Base-by-base conservation (phyloP, 208 protist species). In the Angomonas ambiguus region DNA sequence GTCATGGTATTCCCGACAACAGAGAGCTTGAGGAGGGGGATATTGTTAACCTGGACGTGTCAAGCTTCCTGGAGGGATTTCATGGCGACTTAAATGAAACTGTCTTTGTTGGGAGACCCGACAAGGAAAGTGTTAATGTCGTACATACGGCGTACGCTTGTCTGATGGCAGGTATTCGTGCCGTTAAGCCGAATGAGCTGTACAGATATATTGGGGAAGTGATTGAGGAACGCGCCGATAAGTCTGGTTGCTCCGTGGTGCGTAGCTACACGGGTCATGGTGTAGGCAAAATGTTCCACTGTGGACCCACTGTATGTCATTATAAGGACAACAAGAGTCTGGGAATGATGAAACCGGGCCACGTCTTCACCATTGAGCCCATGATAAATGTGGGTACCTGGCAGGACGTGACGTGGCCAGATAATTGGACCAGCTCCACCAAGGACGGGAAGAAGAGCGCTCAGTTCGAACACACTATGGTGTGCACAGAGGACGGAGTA, bases 341-440 rank as follows among this genome's bases (percentile, higher is more conserved):
- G 0, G 92, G 93, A n/a, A 85, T 95, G 59, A 95, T 96, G 71
- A 82, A 88, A 69, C 68, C 83, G 6, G 98, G 98, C 8, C 94
- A 98, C 75, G 88, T 97, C 45, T 99, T 98, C 72, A 99, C 98
- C 0, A 99, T 99, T 62, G 98, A 99, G 87, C 98, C 98, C 27
- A 99, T 99, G 91, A 98, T 99, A 53, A 99, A 98, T 77, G 79
- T 92, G 22, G 95, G 94, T 22, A 81, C 67, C n/a, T 94, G 89
- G 86, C 73, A 96, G 62, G 93, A 97, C 70, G 79, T 90, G 10
- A 89, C 93, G 8, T 98, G 95, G 94, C 87, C 94, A 6, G 98
- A 99, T 62, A 90, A 95, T n/a, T 99, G 98, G 98, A 99, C 98
- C 0, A 92, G 87, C 48, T 71, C 92, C 0, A 99, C 96, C n/a